Conservation (phyloP, 2,329 filamentous ascomycete species). For the Graphiopsis chlorocephala region DNA sequence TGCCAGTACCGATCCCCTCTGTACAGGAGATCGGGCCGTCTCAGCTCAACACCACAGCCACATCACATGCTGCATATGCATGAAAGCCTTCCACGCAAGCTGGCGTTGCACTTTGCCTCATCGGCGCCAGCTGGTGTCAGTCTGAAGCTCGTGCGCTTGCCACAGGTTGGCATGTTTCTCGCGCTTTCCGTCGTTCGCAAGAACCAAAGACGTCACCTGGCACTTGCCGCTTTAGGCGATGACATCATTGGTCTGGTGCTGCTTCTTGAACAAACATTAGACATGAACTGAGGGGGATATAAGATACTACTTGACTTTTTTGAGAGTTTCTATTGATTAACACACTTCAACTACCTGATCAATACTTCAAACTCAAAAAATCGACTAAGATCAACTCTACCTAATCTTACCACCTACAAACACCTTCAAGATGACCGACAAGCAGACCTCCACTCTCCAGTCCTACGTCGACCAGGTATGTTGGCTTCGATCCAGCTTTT, state of each 20-base stretch:
- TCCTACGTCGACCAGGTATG: conserved; percentile 57
- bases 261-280: background rate
- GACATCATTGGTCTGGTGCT: conserved; percentile 2
- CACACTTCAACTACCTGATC: background rate
- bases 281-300: background rate
- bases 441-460: conserved; percentile 72
- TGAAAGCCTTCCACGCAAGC: background rate
- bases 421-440: conserved; percentile 48
- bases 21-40: background rate
- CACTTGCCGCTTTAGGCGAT: background rate
- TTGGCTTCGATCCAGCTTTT: background rate
- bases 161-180: background rate
- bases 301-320: background rate
- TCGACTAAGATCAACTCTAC: background rate
- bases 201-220: background rate
- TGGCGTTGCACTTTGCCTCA: background rate
- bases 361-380: background rate
- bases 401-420: conserved; percentile 13
- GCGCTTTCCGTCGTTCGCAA: background rate
- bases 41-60: background rate
- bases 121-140: background rate
- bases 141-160: background rate
- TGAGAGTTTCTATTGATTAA: background rate
- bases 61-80: background rate
- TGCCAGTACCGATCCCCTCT: background rate